Evolutionary conservation across 305 asterid genomes (phyloP), one percentile per base, ranked within the genome.

Genomic region (Euphrasia arctica): DNA sequence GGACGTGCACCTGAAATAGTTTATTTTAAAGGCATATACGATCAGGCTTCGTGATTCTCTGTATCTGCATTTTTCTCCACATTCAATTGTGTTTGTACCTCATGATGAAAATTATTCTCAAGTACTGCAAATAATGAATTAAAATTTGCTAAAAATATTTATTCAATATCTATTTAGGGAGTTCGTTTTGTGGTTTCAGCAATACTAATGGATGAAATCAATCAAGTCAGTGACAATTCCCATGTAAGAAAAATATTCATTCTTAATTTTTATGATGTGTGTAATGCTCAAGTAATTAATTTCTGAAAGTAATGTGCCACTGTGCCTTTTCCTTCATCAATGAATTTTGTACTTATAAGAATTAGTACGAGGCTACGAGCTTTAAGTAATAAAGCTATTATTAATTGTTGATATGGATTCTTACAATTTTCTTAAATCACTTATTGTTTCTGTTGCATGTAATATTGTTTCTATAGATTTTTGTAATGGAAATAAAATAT

Each of bases 201-300:
- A 3, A 58, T 55, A 22, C 58, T 29, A 27, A 68, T 68, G 67
- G 70, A 67, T 58, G 55, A 51, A 50, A 68, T 28, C 10, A 58
- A 36, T 51, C 58, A 59, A 52, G 34, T 48, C 43, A 63, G 31
- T 29, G 4, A 50, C 57, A 51, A 57, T 58, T 22, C 66, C 58
- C 50, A 67, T 57, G 70, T 73, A 73, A 68, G 70, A 15, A 52
- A 48, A 14, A n/a, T 58, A 12, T 31, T 62, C 49, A 60, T 7
- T 27, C 11, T 50, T 62, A 41, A 49, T 32, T 58, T 65, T 55
- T 41, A 12, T 4, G 61, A 56, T 64, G n/a, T 27, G 25, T 43
- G 60, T 32, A 32, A 14, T 31, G 42, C 60, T 14, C 25, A 58
- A 47, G 4, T 54, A 8, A 2, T 25, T 25, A n/a, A 47, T 47